Base-by-base conservation (phyloP, 768 basidiomycete species). In the Sarcodon sp. region DNA sequence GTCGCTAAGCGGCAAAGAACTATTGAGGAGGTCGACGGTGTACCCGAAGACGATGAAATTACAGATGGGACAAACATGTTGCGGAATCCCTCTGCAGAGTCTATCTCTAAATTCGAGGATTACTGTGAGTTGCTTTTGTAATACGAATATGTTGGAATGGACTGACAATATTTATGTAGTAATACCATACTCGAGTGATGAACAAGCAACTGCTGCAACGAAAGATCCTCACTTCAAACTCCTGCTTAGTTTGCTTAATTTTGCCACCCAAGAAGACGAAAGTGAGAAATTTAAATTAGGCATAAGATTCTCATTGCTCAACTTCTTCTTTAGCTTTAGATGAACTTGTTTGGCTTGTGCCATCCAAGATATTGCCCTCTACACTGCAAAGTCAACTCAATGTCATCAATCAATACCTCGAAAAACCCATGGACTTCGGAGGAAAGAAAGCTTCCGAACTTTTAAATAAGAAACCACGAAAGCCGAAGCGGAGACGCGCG, bases 311-410 rank as follows among this genome's bases (percentile, higher is more conserved):
- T 33, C 51, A 46, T 47, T n/a, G n/a, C 15, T 49, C 35, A 15
- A 16, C 39, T 21, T 33, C 18, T 21, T 44, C 35, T 4, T 12
- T 48, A 84, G 84, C 75, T 55, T 74, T 72, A 31, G 77, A 82
- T 31, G 86, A 87, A 57, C 65, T 83, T 32, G 78, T 89, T 60
- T 98, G 92, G 91, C 80, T 78, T 52, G 73, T 96, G 45, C 91
- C 93, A 32, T 74, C 79, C 7, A 63, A 68, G n/a, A 69, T 89
- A 47, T 59, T 74, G 13, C 84, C 87, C 0, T 64, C 75, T 6
- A 77, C 84, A 45, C 68, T 98, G 34, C 72, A 80, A 60, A 71
- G 75, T 46, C 81, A 75, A 45, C 65, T 86, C 56, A 75, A 74
- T 46, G 79, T 92, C 53, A 84, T 98, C 64, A 73, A 81, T 57